These are phyloP conservation scores for Porphyrellus sp. DNA, from an alignment of 1,284 basidiomycete species.

Conservation along the genomic window DNA sequence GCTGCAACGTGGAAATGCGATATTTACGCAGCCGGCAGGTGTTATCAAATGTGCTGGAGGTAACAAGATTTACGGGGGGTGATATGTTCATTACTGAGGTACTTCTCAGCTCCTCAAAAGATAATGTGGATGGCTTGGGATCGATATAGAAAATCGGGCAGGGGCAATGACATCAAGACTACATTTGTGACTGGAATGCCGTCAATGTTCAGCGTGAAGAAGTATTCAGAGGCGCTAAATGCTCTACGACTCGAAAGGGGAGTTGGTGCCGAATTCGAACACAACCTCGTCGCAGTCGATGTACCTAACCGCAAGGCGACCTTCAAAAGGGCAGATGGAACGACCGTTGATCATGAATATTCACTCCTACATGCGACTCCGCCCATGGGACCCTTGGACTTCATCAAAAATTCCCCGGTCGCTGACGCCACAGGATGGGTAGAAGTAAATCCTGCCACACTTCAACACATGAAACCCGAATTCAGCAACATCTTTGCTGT, in stretches of 20 bases:
- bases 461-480: slow-evolving; percentile 79
- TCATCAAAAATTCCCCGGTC: slow-evolving; percentile 77
- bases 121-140: slow-evolving; percentile 97
- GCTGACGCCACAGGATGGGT: slow-evolving; percentile 87
- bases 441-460: slow-evolving; percentile 75
- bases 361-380: slow-evolving; percentile 87
- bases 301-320: slow-evolving; percentile 70
- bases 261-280: slow-evolving; percentile 76
- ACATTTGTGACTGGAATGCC: slow-evolving; percentile 93
- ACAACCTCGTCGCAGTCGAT: slow-evolving; percentile 82
- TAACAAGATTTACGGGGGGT: slow-evolving; percentile 29
- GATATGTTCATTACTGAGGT: slow-evolving; percentile 4
- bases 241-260: slow-evolving; percentile 76
- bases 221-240: slow-evolving; percentile 88
- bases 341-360: slow-evolving; percentile 70
- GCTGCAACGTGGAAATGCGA: slow-evolving; percentile 75
- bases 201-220: slow-evolving; percentile 89
- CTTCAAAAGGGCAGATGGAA: slow-evolving; percentile 75
- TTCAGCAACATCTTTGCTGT: slow-evolving; percentile 84
- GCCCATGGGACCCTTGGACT: slow-evolving; percentile 85
- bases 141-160: slow-evolving; percentile 57
- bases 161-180: slow-evolving; percentile 61
- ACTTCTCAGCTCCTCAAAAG: slow-evolving; percentile 75
- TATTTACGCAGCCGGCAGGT: slow-evolving; percentile 97
- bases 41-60: slow-evolving; percentile 95